A percentile compares a stretch with the other conserved stretches of the same genome.
Evolutionary conservation across 345 rosid species (phyloP).

Genomic region (Lumnitzera racemosa): DNA sequence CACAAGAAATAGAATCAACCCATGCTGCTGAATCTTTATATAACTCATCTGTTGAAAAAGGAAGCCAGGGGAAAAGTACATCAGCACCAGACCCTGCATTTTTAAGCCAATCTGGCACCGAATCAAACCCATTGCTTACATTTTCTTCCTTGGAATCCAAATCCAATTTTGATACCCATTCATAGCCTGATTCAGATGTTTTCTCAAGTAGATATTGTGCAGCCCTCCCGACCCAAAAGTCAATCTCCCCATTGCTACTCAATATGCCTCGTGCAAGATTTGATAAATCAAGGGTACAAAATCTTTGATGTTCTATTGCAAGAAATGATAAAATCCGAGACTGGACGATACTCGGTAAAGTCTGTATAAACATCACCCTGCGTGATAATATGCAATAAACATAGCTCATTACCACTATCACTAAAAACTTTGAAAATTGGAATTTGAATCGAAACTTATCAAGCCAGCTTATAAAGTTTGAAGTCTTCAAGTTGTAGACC

Average conservation of each 20-base stretch:
- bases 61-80: conserved; percentile 57
- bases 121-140: conserved; percentile 29
- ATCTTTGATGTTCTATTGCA: conserved; percentile 37
- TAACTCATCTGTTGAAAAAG: conserved; percentile 31
- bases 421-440: too few relatives aligned
- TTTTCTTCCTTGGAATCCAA: conserved; percentile 33
- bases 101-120: conserved; percentile 54
- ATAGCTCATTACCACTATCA: conserved; percentile 1
- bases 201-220: conserved; percentile 61
- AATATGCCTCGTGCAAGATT: conserved; percentile 42
- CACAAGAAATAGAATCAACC: conserved; percentile 12
- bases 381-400: not conserved
- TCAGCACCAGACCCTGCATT: conserved; percentile 15
- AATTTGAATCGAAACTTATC: too few relatives aligned
- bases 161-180: conserved; percentile 32
- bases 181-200: conserved; percentile 32
- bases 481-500: too few relatives aligned
- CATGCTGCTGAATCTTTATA: conserved; percentile 11
- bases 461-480: too few relatives aligned
- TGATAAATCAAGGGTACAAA: conserved; percentile 37
- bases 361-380: conserved; percentile 66
- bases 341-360: conserved; percentile 58
- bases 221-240: conserved; percentile 60
- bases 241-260: conserved; percentile 21
- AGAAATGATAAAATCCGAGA: conserved; percentile 58